Conservation (phyloP, 345 rosid genomes). For the Pugionium cornutum region DNA sequence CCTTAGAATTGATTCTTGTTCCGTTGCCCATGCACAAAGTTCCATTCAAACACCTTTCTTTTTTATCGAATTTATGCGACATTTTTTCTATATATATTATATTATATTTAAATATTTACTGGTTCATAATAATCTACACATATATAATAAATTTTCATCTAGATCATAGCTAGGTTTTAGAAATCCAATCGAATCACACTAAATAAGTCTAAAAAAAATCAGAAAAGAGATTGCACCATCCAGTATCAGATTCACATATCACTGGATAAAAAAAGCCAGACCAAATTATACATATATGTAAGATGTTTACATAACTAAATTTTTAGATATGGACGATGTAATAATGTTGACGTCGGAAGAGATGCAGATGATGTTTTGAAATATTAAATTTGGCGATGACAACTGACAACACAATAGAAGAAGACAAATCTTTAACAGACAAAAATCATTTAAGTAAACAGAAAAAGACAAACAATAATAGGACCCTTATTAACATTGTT, state of each 20-base stretch:
- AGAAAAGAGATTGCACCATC: conserved; percentile 27
- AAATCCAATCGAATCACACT: too few relatives aligned
- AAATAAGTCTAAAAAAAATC: not conserved
- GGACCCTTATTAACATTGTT: too few relatives aligned
- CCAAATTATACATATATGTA: not conserved
- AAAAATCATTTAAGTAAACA: too few relatives aligned
- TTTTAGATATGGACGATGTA: conserved; percentile 2
- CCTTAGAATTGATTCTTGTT: conserved; percentile 24
- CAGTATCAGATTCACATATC: conserved; percentile 27
- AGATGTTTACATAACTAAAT: not conserved
- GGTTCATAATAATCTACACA: conserved; percentile 10
- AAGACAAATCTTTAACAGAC: too few relatives aligned
- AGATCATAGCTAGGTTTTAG: too few relatives aligned
- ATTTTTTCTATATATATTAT: conserved; percentile 7
- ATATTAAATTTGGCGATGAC: too few relatives aligned
- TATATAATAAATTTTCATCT: too few relatives aligned
- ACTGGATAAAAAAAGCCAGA: not conserved
- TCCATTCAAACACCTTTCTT: conserved; percentile 31
- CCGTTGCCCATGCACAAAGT: conserved; percentile 36
- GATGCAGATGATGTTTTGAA: not conserved
- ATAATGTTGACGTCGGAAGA: too few relatives aligned
- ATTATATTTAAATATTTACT: conserved; percentile 1
- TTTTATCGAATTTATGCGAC: conserved; percentile 32
- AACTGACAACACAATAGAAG: too few relatives aligned
- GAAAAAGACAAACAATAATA: too few relatives aligned